Conservation (phyloP, 2,329 filamentous ascomycete species). For the Ophiostoma australiae region DNA sequence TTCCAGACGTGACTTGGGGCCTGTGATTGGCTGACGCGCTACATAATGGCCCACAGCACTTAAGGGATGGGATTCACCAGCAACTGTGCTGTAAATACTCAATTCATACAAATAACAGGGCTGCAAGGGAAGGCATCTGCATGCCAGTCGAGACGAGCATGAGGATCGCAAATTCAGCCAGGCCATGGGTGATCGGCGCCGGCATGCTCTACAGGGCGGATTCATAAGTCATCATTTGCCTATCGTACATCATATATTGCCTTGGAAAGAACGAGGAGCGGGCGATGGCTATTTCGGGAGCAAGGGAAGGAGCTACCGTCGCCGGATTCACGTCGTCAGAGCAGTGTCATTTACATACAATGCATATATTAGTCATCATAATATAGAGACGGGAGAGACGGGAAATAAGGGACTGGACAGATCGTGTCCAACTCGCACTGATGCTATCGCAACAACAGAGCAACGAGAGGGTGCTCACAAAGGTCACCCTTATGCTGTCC, state of each 20-base stretch:
- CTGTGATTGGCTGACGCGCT: conserved; percentile 12
- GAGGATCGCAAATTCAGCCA: background rate
- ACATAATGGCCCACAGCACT: background rate
- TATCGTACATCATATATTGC: background rate
- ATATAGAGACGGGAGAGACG: background rate
- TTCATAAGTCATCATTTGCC: background rate
- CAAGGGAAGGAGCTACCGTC: background rate
- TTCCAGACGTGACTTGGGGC: background rate
- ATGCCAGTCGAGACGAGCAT: background rate
- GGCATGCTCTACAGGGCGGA: conserved; percentile 3
- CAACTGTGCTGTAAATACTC: background rate
- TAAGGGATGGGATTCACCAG: conserved; percentile 7
- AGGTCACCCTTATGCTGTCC: background rate
- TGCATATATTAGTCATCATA: background rate
- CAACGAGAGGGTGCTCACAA: background rate
- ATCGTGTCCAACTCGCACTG: background rate
- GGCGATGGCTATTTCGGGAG: conserved; percentile 1
- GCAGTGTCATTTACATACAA: background rate
- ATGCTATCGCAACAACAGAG: background rate
- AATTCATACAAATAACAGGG: background rate
- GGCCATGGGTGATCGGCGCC: background rate
- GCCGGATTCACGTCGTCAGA: background rate
- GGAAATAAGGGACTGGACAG: background rate
- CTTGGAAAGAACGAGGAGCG: background rate
- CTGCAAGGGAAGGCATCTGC: conserved; percentile 7